Conservation (phyloP, 805 yeast genomes). For the Wickerhamiella australiensis region DNA sequence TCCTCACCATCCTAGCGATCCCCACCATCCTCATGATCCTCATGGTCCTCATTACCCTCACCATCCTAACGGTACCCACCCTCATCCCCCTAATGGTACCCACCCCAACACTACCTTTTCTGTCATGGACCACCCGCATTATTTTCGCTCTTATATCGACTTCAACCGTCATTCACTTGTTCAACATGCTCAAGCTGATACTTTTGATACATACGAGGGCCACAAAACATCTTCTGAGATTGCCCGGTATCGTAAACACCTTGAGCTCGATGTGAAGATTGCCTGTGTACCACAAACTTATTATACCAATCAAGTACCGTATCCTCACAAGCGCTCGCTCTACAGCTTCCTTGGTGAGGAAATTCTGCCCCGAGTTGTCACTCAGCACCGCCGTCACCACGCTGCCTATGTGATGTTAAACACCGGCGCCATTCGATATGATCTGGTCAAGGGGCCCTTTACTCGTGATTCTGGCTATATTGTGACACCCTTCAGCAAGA, state of each 20-base stretch:
- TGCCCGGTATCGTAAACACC: conserved; percentile 32
- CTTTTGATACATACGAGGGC: conserved; percentile 49
- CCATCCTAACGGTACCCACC: conserved; percentile 6
- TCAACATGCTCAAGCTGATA: conserved; percentile 35
- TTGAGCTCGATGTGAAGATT: conserved; percentile 41
- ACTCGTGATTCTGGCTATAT: conserved; percentile 68
- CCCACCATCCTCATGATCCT: conserved; percentile 2
- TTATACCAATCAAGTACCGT: conserved; percentile 55
- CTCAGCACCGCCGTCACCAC: conserved; percentile 20
- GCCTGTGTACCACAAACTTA: conserved; percentile 60
- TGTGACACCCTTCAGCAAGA: conserved; percentile 72
- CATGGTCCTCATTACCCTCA: not conserved
- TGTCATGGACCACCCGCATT: conserved; percentile 19
- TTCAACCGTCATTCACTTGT: conserved; percentile 61
- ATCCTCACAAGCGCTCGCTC: conserved; percentile 43
- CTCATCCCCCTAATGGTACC: not conserved
- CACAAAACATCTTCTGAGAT: conserved; percentile 36
- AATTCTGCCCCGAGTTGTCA: conserved; percentile 38
- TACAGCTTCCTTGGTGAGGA: conserved; percentile 45
- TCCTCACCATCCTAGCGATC: conserved; percentile 5
- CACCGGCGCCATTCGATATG: conserved; percentile 80
- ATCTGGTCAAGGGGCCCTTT: conserved; percentile 70
- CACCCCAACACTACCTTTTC: not conserved
- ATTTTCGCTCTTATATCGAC: conserved; percentile 63
- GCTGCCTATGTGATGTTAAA: conserved; percentile 52